phyloP scores from a whole-genome alignment of 2,329 filamentous ascomycete species.

The Aureobasidium sp. region DNA sequence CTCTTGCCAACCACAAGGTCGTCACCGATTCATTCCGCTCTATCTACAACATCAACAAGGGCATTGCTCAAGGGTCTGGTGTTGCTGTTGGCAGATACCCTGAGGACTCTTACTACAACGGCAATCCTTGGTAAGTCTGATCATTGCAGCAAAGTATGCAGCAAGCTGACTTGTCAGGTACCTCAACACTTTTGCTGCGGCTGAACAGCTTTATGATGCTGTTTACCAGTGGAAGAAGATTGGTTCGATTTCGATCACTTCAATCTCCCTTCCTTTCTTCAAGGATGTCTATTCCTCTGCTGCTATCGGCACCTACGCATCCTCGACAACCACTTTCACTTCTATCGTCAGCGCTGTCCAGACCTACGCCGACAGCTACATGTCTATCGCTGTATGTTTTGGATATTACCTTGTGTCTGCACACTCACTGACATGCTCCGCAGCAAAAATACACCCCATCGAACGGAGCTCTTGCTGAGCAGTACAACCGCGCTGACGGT shows the following conservation, averaged over 20 bases:
- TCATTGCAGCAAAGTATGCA: background rate
- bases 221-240: slow-evolving; percentile 61
- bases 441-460: slow-evolving; percentile 42
- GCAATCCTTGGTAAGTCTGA: slow-evolving; percentile 51
- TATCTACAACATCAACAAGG: slow-evolving; percentile 63
- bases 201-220: slow-evolving; percentile 73
- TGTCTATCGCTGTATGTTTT: slow-evolving; percentile 28
- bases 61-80: slow-evolving; percentile 52
- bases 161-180: slow-evolving; percentile 32
- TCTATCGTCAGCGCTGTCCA: slow-evolving; percentile 54
- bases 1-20: slow-evolving; percentile 67
- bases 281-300: slow-evolving; percentile 53
- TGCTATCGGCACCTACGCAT: slow-evolving; percentile 56
- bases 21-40: slow-evolving; percentile 68
- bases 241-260: slow-evolving; percentile 58
- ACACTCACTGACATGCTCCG: background rate
- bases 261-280: slow-evolving; percentile 65
- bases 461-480: slow-evolving; percentile 61
- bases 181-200: slow-evolving; percentile 66
- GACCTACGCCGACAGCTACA: slow-evolving; percentile 55
- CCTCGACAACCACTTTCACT: slow-evolving; percentile 30
- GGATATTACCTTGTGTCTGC: too few species aligned
- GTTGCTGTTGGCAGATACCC: slow-evolving; percentile 39
- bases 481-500: slow-evolving; percentile 49
- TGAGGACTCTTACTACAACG: slow-evolving; percentile 64